Conservation (phyloP, 345 rosid species). For the Gossypium raimondii region DNA sequence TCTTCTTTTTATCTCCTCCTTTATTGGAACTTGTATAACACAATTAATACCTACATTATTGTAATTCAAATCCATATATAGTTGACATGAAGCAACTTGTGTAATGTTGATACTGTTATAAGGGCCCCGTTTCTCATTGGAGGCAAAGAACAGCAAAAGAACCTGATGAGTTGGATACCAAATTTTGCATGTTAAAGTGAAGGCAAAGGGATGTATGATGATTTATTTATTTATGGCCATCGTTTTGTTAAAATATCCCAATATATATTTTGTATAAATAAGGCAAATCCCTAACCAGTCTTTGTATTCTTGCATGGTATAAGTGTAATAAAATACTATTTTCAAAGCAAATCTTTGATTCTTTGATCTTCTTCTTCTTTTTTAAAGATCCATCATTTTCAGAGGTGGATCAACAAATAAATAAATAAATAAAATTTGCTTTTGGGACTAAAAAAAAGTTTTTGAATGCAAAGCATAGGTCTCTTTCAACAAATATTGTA, state of each 20-base stretch:
- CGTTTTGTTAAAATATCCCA: neutral
- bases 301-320: conserved; percentile 5
- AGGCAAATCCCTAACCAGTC: neutral
- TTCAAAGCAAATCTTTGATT: neutral
- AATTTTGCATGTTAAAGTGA: neutral
- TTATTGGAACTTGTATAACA: too few relatives aligned
- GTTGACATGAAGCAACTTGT: neutral
- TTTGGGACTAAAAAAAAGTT: neutral
- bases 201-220: too few relatives aligned
- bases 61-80: too few relatives aligned
- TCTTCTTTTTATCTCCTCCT: too few relatives aligned
- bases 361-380: neutral
- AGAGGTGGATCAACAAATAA: conserved; percentile 1
- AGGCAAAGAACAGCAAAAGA: too few relatives aligned
- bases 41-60: too few relatives aligned
- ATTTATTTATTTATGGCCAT: neutral
- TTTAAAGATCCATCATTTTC: neutral
- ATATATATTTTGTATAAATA: neutral
- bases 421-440: neutral
- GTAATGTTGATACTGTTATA: neutral
- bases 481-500: conserved; percentile 7
- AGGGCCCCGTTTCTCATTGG: too few relatives aligned
- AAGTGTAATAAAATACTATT: neutral
- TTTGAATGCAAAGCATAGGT: neutral
- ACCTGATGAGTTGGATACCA: neutral